Percentiles rank a stretch among this genome's conserved stretches.
Conservation (phyloP, 768 basidiomycete species). For the Lentinula raphanica region DNA sequence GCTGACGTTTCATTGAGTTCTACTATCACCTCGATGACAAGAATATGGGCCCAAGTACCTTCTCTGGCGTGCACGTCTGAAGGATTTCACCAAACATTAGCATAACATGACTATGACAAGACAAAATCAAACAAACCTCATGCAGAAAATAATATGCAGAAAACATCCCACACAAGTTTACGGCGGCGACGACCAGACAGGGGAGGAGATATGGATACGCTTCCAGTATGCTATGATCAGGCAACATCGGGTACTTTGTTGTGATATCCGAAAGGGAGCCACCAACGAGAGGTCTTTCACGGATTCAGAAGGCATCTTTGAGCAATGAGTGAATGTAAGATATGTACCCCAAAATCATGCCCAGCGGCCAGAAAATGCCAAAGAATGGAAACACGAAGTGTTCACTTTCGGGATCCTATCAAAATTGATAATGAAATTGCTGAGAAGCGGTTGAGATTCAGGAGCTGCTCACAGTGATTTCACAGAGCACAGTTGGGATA, state of each 20-base stretch:
- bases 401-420: constrained; percentile 35
- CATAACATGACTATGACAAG: neutral
- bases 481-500: constrained; percentile 57
- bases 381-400: constrained; percentile 55
- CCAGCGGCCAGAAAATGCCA: constrained; percentile 55
- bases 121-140: constrained; percentile 36
- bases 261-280: constrained; percentile 57
- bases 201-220: constrained; percentile 59
- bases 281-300: constrained; percentile 52
- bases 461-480: constrained; percentile 54
- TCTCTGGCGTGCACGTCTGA: constrained; percentile 17
- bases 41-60: no score
- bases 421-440: neutral
- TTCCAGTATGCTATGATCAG: constrained; percentile 38
- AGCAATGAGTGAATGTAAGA: neutral
- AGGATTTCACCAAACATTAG: neutral
- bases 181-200: constrained; percentile 40
- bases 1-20: constrained; percentile 24
- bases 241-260: constrained; percentile 39
- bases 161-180: constrained; percentile 35
- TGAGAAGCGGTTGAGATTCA: neutral
- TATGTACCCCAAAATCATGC: constrained; percentile 56
- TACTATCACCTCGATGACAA: neutral
- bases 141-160: constrained; percentile 46
- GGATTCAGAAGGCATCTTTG: neutral